Evolutionary conservation across 805 yeast species (phyloP), one percentile per base, ranked within the genome.

Genomic region (Lipomyces starkeyi): DNA sequence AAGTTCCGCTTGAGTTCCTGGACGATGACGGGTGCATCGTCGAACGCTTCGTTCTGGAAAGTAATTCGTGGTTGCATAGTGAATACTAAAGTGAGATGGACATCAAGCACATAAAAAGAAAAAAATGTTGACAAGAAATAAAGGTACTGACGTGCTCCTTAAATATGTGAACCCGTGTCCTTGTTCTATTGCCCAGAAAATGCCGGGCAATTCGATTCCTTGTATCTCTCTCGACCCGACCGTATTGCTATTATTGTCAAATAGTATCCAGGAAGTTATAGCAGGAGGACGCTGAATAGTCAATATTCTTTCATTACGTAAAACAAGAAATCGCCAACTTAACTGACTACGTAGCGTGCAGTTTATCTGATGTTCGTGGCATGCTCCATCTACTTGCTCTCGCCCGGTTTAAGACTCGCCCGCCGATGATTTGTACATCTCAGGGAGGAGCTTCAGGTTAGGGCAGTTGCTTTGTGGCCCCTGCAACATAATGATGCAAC

Each of bases 1-100:
- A 43, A 43, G 49, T 43, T n/a, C 22, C 49, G 49, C n/a, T 43
- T 43, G 49, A 43, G 49, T 43, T 43, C 49, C 49, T n/a, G 49
- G 49, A 43, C 11, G 49, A 11, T 37, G 40, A 11, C 40, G 40
- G 17, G 40, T 8, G 3, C 11, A 43, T n/a, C 20, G 9, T 17
- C 22, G 49, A 43, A 43, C 49, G 49, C 8, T 43, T 43, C 49
- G 49, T 43, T n/a, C 9, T n/a, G 49, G 49, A 43, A 43, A 8
- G 22, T 43, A 43, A 43, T 43, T 43, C n/a, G 22, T 43, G 3
- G 22, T 43, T 43, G 49, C 49, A 43, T 43, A n/a, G 20, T 43
- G 22, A 43, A 43, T 7, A n/a, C 6, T 3, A 1, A 11, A 43
- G 14, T 43, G 22, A 17, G 20, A 17, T 43, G 22, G 49, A 43